Evolutionary conservation across 768 basidiomycete species (phyloP).

Genomic region (Termitomyces sp.): DNA sequence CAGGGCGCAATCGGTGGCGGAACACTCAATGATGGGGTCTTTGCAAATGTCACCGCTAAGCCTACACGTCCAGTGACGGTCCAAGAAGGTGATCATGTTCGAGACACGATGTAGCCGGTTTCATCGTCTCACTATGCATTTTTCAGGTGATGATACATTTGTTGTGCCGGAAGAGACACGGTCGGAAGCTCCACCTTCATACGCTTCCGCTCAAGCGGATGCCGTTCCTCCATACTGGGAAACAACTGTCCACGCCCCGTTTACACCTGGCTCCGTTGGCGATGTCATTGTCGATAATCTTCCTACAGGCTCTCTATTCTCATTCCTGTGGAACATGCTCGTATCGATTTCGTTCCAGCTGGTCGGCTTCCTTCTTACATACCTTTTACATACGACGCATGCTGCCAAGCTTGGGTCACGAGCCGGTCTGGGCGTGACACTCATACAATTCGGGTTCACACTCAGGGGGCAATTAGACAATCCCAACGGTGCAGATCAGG

Average conservation of each 20-base stretch:
- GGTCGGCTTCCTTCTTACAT: conserved; percentile 88
- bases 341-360: conserved; percentile 98
- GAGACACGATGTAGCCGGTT: not conserved
- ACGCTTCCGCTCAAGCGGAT: conserved; percentile 88
- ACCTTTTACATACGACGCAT: conserved; percentile 90
- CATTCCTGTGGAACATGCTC: conserved; percentile 89
- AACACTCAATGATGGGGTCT: conserved; percentile 83
- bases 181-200: conserved; percentile 86
- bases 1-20: conserved; percentile 58
- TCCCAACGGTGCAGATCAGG: conserved; percentile 25
- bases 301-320: conserved; percentile 76
- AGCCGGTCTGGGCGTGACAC: conserved; percentile 91
- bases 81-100: conserved; percentile 48
- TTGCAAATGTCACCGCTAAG: conserved; percentile 93
- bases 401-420: conserved; percentile 90
- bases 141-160: conserved; percentile 62
- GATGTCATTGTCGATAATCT: conserved; percentile 90
- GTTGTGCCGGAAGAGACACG: conserved; percentile 80
- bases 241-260: conserved; percentile 91
- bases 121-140: not conserved
- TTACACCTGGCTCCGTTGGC: conserved; percentile 54
- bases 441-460: conserved; percentile 93
- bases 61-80: conserved; percentile 54
- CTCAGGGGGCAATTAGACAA: conserved; percentile 53
- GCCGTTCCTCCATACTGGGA: conserved; percentile 99